Evolutionary conservation across 2,329 filamentous ascomycete species (phyloP), one percentile per base, ranked within the genome.

Genomic region (Orbilia oligospora): DNA sequence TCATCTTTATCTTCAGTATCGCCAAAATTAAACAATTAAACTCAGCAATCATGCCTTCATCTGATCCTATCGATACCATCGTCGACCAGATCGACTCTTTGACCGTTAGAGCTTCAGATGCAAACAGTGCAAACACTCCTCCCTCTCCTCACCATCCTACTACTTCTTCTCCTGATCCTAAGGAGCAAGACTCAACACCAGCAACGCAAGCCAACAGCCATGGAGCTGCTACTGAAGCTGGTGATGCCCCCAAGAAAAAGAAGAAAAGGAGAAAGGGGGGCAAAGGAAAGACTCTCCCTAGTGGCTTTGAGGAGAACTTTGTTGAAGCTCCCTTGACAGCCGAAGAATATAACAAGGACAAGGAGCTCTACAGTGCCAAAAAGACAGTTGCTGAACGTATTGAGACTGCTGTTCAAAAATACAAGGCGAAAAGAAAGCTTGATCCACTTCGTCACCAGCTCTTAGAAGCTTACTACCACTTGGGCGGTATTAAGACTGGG

Each of bases 341-440:
- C 0, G 87, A 87, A 0, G 90, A 97, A 82, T 87, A 89, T 61
- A 85, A 87, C 2, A 87, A 91, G 64, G 92, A 97, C 82, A 85
- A 87, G 20, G 86, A 88, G 12, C 85, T 96, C 24, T 99, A 97
- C 83, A 84, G 89, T 80, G 83, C 85, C 14, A 48, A 41, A 27
- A 73, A 75, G 48, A 38, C 51, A 14, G 58, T 73, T 27, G 68
- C 69, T 30, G 67, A 71, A 71, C 93, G 96, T 56, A 93, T 98
- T 48, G 91, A 97, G 83, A 88, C 91, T 27, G 96, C 93, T 56
- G 92, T 98, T 69, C 90, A 94, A 81, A 91, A 93, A 14, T 99
- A 91, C 85, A 90, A 92, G 79, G 87, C 89, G 41, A 92, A 91
- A 56, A 91, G 94, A 36, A 94, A 92, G 80, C 88, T 97, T 75